Evolutionary conservation across 176 grass and related monocot genomes (phyloP).

Genomic region (Rhynchospora breviuscula): DNA sequence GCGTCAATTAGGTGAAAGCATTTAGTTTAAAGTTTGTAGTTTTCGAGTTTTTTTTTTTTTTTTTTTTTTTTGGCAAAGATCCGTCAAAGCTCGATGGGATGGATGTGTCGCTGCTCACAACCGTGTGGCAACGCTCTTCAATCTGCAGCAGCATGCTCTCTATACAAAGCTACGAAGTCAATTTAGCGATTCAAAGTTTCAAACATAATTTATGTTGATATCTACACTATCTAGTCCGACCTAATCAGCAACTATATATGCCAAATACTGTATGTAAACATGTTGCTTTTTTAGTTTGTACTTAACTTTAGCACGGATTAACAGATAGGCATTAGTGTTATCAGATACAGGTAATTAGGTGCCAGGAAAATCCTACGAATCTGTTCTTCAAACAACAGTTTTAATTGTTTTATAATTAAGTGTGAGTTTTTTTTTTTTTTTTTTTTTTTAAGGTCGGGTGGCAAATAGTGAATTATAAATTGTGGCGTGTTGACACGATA

Average conservation of each 20-base stretch:
- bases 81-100: slow-evolving; percentile 61
- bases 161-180: slow-evolving; percentile 63
- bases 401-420: too few relatives aligned
- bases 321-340: background rate
- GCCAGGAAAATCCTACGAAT: background rate
- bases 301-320: background rate
- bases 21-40: too few relatives aligned
- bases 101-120: slow-evolving; percentile 84
- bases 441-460: too few relatives aligned
- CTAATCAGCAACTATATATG: slow-evolving; percentile 76
- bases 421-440: too few relatives aligned
- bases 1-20: too few relatives aligned
- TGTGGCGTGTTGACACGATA: too few relatives aligned
- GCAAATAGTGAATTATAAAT: too few relatives aligned
- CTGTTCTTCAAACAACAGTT: too few relatives aligned
- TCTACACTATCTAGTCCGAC: slow-evolving; percentile 78
- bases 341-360: background rate
- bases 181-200: slow-evolving; percentile 55
- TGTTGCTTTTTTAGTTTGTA: slow-evolving; percentile 4
- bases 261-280: slow-evolving; percentile 67
- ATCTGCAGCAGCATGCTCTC: slow-evolving; percentile 76
- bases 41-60: too few relatives aligned
- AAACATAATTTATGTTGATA: slow-evolving; percentile 83
- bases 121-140: slow-evolving; percentile 77
- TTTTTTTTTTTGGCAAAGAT: slow-evolving; percentile 80